Conservation (phyloP, 805 yeast species). For the Suhomyces sp. region DNA sequence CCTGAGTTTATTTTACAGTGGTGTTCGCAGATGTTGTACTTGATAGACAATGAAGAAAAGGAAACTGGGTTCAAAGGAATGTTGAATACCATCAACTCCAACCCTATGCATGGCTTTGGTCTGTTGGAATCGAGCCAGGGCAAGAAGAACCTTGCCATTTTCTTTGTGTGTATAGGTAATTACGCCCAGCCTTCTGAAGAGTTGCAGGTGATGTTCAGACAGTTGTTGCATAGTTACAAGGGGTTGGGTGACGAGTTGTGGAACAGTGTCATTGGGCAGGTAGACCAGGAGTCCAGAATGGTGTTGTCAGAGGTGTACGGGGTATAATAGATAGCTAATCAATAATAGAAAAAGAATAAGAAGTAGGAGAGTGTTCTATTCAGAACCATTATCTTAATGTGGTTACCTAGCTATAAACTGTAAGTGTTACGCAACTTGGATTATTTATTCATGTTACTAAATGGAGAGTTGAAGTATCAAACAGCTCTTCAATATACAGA, state of each 20-base stretch:
- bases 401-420: too few species aligned
- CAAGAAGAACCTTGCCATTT: slow-evolving; percentile 46
- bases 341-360: too few species aligned
- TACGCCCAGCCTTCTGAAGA: slow-evolving; percentile 50
- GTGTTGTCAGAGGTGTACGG: slow-evolving; percentile 20
- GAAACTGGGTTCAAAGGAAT: slow-evolving; percentile 85
- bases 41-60: slow-evolving; percentile 83
- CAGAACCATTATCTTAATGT: too few species aligned
- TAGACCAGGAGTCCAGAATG: slow-evolving; percentile 30
- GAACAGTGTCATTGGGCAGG: slow-evolving; percentile 26
- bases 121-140: slow-evolving; percentile 44
- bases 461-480: too few species aligned
- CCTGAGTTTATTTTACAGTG: slow-evolving; percentile 60
- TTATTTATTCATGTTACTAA: too few species aligned
- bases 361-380: too few species aligned
- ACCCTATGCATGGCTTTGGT: slow-evolving; percentile 61
- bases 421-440: too few species aligned
- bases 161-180: slow-evolving; percentile 57
- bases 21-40: slow-evolving; percentile 64
- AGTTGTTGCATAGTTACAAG: slow-evolving; percentile 45
- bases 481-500: too few species aligned
- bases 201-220: slow-evolving; percentile 42
- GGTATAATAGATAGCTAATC: slow-evolving; percentile 7
- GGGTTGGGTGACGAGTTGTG: slow-evolving; percentile 44
- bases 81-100: slow-evolving; percentile 60